phyloP scores from a whole-genome alignment of 345 rosid genomes.

The Murraya paniculata region DNA sequence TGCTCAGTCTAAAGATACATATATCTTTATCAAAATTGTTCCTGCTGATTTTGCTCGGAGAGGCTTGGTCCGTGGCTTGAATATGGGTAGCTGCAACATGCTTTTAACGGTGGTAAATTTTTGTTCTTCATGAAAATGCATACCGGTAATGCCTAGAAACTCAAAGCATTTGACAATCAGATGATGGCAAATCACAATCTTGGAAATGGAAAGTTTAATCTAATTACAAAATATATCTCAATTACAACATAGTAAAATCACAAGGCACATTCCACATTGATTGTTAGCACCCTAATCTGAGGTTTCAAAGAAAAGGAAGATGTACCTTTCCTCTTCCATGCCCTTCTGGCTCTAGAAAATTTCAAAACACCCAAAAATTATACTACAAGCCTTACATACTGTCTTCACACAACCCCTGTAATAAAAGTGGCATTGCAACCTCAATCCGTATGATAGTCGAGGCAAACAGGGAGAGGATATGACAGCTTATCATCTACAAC shows the following conservation, averaged over 20 bases:
- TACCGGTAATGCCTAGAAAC: conserved; percentile 18
- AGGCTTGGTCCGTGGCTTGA: neutral
- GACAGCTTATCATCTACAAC: conserved; percentile 35
- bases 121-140: neutral
- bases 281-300: conserved; percentile 41
- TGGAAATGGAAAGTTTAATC: conserved; percentile 29
- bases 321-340: conserved; percentile 16
- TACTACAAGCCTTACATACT: conserved; percentile 28
- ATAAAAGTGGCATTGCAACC: conserved; percentile 22
- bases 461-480: conserved; percentile 24
- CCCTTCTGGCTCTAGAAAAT: conserved; percentile 25
- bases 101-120: neutral
- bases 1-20: neutral
- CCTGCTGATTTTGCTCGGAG: conserved; percentile 3
- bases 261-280: conserved; percentile 19
- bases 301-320: conserved; percentile 18
- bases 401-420: conserved; percentile 24
- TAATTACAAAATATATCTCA: conserved; percentile 39
- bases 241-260: conserved; percentile 30
- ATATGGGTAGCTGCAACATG: neutral
- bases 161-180: conserved; percentile 26
- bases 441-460: conserved; percentile 20
- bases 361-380: conserved; percentile 23
- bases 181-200: conserved; percentile 29
- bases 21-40: conserved; percentile 3